phyloP scores from a whole-genome alignment of 768 basidiomycete genomes.

The Boletus rubropictus region DNA sequence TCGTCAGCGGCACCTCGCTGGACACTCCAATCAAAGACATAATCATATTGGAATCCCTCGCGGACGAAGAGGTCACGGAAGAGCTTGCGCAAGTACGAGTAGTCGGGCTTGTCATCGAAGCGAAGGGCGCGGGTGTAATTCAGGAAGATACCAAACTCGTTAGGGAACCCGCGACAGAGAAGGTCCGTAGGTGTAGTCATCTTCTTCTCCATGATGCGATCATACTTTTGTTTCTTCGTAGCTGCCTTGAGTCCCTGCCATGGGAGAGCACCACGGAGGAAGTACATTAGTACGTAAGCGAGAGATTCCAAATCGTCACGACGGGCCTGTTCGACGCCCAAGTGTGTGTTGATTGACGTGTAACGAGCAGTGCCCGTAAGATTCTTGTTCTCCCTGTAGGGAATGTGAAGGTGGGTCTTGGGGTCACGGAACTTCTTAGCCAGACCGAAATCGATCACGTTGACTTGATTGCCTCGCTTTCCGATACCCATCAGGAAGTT shows the following conservation, averaged over 20 bases:
- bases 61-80: conserved; percentile 98
- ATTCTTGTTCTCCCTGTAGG: conserved; percentile 99
- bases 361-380: conserved; percentile 97
- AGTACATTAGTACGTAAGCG: conserved; percentile 99
- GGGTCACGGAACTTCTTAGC: conserved; percentile 99
- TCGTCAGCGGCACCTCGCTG: conserved; percentile 72
- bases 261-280: conserved; percentile 94
- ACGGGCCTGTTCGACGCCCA: conserved; percentile 97
- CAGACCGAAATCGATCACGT: conserved; percentile 95
- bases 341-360: conserved; percentile 98
- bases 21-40: conserved; percentile 98
- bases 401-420: conserved; percentile 99
- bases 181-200: conserved; percentile 98
- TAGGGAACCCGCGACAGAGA: conserved; percentile 98
- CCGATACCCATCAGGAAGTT: conserved; percentile 99
- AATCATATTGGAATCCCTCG: conserved; percentile 98
- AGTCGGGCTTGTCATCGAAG: conserved; percentile 99
- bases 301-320: conserved; percentile 98
- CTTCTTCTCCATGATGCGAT: conserved; percentile 99
- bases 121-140: conserved; percentile 98
- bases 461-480: conserved; percentile 99
- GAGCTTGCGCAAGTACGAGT: conserved; percentile 98
- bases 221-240: conserved; percentile 99
- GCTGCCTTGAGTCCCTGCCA: conserved; percentile 99
- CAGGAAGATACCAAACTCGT: conserved; percentile 98